Conservation (phyloP, 345 rosid species). For the Brassica nigra region DNA sequence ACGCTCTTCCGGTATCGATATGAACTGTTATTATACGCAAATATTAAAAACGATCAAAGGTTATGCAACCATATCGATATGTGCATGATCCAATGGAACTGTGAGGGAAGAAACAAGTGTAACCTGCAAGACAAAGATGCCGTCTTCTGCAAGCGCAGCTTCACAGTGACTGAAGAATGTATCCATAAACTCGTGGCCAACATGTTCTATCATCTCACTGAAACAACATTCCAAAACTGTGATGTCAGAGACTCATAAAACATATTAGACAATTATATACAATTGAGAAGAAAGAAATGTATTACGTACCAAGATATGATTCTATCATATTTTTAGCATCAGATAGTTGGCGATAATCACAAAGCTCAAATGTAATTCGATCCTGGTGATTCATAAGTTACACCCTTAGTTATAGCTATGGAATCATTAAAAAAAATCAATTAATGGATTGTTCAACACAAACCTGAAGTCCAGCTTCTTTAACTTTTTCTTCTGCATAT, state of each 20-base stretch:
- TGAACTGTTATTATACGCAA: conserved; percentile 51
- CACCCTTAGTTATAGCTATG: background rate
- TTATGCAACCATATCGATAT: background rate
- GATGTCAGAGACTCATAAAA: background rate
- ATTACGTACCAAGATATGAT: conserved; percentile 68
- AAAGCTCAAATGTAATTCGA: conserved; percentile 55
- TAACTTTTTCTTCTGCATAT: conserved; percentile 63
- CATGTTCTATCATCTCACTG: conserved; percentile 92
- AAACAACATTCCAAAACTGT: conserved; percentile 15
- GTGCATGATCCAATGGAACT: background rate
- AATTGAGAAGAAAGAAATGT: background rate
- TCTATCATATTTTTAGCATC: conserved; percentile 37
- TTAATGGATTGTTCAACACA: conserved; percentile 3
- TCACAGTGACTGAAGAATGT: conserved; percentile 68
- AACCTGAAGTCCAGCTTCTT: conserved; percentile 87
- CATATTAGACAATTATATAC: background rate
- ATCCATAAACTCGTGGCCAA: conserved; percentile 85
- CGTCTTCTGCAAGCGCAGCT: conserved; percentile 67
- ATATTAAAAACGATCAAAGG: background rate
- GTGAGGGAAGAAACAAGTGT: conserved; percentile 5
- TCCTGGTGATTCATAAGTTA: conserved; percentile 45
- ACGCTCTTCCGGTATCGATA: conserved; percentile 69
- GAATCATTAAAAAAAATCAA: background rate
- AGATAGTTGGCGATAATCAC: conserved; percentile 63
- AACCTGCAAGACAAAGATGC: conserved; percentile 75